A percentile compares a stretch with the other conserved stretches of the same genome.
phyloP scores from a whole-genome alignment of 176 grass and related monocot species.

The Zea luxurians region DNA sequence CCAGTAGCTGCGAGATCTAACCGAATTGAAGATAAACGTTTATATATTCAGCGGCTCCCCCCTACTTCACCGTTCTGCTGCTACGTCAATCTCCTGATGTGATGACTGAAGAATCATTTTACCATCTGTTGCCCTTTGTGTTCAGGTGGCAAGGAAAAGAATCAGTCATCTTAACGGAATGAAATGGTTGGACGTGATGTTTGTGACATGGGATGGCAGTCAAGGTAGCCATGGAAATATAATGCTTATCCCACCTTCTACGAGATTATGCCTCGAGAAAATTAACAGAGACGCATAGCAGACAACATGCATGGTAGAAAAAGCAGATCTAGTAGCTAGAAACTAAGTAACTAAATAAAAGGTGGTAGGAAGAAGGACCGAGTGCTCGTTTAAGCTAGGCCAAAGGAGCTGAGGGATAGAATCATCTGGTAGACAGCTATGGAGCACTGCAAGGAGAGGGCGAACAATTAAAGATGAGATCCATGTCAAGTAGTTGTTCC shows the following conservation, averaged over 20 bases:
- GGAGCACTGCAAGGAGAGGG: conserved; percentile 25
- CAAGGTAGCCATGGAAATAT: conserved; percentile 17
- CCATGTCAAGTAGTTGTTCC: conserved; percentile 31
- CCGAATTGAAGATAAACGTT: not conserved
- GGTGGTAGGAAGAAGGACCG: conserved; percentile 32
- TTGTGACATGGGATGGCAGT: conserved; percentile 1
- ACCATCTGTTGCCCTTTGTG: conserved; percentile 18
- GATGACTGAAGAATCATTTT: not conserved
- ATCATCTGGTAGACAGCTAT: conserved; percentile 18
- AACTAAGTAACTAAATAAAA: not conserved
- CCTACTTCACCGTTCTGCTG: not conserved
- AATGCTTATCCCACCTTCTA: not conserved
- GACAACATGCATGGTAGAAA: conserved; percentile 22
- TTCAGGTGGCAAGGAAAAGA: conserved; percentile 34
- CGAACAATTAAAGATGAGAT: conserved; percentile 29
- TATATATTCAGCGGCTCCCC: not conserved
- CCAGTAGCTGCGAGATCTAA: conserved; percentile 13
- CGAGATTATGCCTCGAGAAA: not conserved
- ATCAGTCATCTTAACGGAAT: conserved; percentile 16
- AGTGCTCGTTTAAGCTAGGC: conserved; percentile 20
- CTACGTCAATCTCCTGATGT: not conserved
- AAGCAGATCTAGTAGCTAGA: conserved; percentile 7
- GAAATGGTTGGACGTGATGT: conserved; percentile 16
- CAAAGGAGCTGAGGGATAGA: conserved; percentile 24
- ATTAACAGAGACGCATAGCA: not conserved